Conservation (phyloP, 306 rosid genomes). For the Medicago arabica region DNA sequence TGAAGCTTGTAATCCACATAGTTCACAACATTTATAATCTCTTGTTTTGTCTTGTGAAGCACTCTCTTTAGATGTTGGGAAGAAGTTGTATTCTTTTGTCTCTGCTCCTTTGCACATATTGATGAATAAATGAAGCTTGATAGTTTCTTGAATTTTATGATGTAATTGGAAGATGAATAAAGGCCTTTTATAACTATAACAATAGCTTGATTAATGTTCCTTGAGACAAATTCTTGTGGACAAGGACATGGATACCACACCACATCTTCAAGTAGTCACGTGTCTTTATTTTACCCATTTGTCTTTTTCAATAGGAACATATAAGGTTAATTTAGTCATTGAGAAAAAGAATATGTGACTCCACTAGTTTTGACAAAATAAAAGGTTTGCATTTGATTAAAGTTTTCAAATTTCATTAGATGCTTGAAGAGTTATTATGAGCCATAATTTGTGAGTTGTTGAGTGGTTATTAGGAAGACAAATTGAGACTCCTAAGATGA, state of each 20-base stretch:
- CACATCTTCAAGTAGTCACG: constrained; percentile 42
- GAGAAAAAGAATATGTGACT: constrained; percentile 37
- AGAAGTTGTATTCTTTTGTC: constrained; percentile 36
- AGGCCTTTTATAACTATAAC: constrained; percentile 42
- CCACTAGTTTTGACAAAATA: constrained; percentile 51
- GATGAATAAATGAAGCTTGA: constrained; percentile 4
- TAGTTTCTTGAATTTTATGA: constrained; percentile 33
- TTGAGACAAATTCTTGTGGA: constrained; percentile 35
- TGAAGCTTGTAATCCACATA: constrained; percentile 64
- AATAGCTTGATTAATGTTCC: background rate
- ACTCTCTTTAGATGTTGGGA: constrained; percentile 26
- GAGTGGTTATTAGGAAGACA: constrained; percentile 56
- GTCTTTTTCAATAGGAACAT: constrained; percentile 6
- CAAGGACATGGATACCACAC: constrained; percentile 55
- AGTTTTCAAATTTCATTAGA: constrained; percentile 36
- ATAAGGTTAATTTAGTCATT: constrained; percentile 37
- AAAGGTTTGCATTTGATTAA: constrained; percentile 37
- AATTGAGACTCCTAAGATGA: constrained; percentile 51
- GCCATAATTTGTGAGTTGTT: constrained; percentile 54
- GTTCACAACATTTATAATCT: constrained; percentile 58
- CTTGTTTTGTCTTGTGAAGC: background rate
- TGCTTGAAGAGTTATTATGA: constrained; percentile 46
- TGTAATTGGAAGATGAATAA: constrained; percentile 15
- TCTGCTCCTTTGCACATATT: constrained; percentile 72
- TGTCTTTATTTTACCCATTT: constrained; percentile 35